phyloP scores from a whole-genome alignment of 495 filamentous ascomycete species.

The Podospora appendiculata region DNA sequence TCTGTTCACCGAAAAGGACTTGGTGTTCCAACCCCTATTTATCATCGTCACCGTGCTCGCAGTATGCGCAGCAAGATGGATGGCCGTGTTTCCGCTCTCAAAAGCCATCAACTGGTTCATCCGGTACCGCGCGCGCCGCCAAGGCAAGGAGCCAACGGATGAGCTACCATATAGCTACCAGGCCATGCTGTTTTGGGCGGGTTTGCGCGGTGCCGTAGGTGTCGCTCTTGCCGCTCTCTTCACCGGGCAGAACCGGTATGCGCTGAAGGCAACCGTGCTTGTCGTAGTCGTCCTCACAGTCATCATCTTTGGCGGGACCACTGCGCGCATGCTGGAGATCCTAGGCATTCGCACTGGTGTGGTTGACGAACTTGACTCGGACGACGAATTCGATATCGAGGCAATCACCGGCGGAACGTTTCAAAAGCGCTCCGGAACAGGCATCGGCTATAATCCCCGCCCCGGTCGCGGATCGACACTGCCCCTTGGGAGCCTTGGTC shows the following conservation, averaged over 20 bases:
- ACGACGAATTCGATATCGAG: slow-evolving; percentile 98
- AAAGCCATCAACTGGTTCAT: slow-evolving; percentile 89
- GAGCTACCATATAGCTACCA: slow-evolving; percentile 91
- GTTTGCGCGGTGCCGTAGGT: slow-evolving; percentile 89
- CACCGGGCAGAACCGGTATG: slow-evolving; percentile 64
- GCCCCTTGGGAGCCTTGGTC: slow-evolving; percentile 42
- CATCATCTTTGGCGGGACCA: slow-evolving; percentile 97
- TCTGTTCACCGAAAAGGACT: slow-evolving; percentile 77
- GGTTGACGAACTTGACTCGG: slow-evolving; percentile 90
- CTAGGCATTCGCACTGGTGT: slow-evolving; percentile 89
- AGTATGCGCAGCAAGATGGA: slow-evolving; percentile 85
- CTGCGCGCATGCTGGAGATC: slow-evolving; percentile 97
- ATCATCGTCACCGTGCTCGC: slow-evolving; percentile 87
- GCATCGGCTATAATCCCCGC: slow-evolving; percentile 68
- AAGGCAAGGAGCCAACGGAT: slow-evolving; percentile 69
- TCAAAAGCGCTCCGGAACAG: slow-evolving; percentile 63
- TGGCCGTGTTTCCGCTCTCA: slow-evolving; percentile 89
- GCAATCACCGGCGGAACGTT: slow-evolving; percentile 63
- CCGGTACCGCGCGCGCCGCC: slow-evolving; percentile 74
- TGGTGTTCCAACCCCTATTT: slow-evolving; percentile 93
- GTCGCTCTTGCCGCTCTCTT: slow-evolving; percentile 93
- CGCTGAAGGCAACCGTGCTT: slow-evolving; percentile 82
- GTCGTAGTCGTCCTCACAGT: slow-evolving; percentile 97
- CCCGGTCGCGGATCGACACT: slow-evolving; percentile 43
- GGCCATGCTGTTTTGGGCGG: slow-evolving; percentile 98